Base-by-base conservation (phyloP, 805 yeast genomes). In the Metahyphopichia silvanorum region DNA sequence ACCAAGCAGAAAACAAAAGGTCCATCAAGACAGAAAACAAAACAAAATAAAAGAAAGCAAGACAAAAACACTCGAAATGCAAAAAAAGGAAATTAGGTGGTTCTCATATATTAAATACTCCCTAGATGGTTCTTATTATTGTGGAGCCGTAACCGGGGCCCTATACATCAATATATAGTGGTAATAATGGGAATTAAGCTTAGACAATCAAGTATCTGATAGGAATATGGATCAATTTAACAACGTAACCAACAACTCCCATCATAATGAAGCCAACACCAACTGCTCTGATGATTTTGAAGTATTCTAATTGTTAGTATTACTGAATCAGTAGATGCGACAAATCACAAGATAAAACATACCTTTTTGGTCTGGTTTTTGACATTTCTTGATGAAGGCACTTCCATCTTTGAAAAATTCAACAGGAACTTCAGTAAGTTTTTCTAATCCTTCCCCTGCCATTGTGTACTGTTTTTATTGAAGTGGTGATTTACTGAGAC, bases 161-260 rank as follows among this genome's bases (percentile, higher is more conserved):
- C n/a, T n/a, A n/a, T n/a, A n/a, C n/a, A n/a, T n/a, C n/a, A n/a
- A n/a, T n/a, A n/a, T n/a, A n/a, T n/a, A n/a, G n/a, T n/a, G n/a
- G n/a, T n/a, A n/a, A n/a, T n/a, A n/a, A n/a, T n/a, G n/a, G n/a
- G n/a, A n/a, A n/a, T n/a, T n/a, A n/a, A 17, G 21, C 34, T 72
- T 72, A 88, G 49, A 88, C 96, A 67, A 89, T 86, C 70, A 87
- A 79, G 69, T 87, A 89, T 74, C 96, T 84, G 70, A 89, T 87
- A 57, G 97, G 97, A 54, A 89, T 89, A 68, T 89, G 97, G 51
- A 89, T 72, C 53, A 91, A 77, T 69, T 91, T 91, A 66, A 93
- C 93, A 54, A 82, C 85, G 68, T 88, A 91, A 37, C 98, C 98
- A 54, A 93, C 94, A 52, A 86, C 83, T 56, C 98, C 98, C 89